These are phyloP conservation scores for Seiridium unicorne DNA, from an alignment of 2,329 filamentous ascomycete species.

Conservation along the genomic window DNA sequence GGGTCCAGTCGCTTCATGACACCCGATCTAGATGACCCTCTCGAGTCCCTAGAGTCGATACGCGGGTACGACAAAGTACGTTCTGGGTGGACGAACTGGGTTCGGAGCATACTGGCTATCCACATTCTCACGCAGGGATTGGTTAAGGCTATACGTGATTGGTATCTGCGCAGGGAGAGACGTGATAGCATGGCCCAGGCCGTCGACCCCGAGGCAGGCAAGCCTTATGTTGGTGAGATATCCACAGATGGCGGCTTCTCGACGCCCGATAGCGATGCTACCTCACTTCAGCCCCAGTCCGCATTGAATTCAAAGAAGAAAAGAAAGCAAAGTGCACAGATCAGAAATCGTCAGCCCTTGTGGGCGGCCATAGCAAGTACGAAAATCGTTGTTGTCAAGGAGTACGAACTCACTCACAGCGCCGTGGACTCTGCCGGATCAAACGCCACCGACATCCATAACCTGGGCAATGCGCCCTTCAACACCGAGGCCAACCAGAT, in stretches of 20 bases:
- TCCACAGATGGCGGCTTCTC: slow-evolving; percentile 46
- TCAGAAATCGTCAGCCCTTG: slow-evolving; percentile 84
- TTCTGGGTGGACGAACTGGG: slow-evolving; percentile 59
- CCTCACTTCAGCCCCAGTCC: slow-evolving; percentile 53
- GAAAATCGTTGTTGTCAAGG: slow-evolving; percentile 94
- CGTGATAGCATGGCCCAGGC: slow-evolving; percentile 47
- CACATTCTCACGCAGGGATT: slow-evolving; percentile 74
- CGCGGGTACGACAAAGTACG: slow-evolving; percentile 52
- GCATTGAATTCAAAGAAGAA: slow-evolving; percentile 72
- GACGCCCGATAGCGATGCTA: slow-evolving; percentile 51
- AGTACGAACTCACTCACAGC: slow-evolving; percentile 79
- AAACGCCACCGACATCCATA: slow-evolving; percentile 74
- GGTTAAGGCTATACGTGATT: slow-evolving; percentile 68
- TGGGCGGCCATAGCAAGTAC: slow-evolving; percentile 95
- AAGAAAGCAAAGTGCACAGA: slow-evolving; percentile 87
- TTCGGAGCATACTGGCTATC: slow-evolving; percentile 67
- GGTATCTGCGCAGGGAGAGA: slow-evolving; percentile 62
- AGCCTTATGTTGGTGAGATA: slow-evolving; percentile 36
- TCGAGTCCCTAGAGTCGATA: slow-evolving; percentile 39
- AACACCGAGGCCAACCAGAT: slow-evolving; percentile 69
- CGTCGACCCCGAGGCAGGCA: slow-evolving; percentile 64
- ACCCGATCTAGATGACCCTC: slow-evolving; percentile 43
- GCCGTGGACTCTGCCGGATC: slow-evolving; percentile 71
- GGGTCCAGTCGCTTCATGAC: slow-evolving; percentile 46
- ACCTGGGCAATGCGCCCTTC: slow-evolving; percentile 73